Evolutionary conservation across 306 rosid genomes (phyloP).

Genomic region (Carpinus fangiana): DNA sequence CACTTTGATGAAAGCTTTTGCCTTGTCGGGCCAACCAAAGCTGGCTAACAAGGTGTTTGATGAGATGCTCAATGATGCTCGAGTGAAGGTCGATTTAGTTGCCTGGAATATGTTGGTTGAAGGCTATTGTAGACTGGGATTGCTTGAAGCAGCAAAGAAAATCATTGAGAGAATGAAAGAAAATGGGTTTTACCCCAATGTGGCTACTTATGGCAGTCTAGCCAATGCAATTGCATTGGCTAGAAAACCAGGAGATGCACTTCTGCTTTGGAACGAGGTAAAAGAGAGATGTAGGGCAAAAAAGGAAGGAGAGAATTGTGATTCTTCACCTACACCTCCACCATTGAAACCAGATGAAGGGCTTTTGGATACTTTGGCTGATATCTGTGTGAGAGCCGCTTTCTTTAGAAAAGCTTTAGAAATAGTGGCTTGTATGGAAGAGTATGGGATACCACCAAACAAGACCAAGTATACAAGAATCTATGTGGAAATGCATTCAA

Average conservation of each 20-base stretch:
- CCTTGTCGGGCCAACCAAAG: constrained; percentile 86
- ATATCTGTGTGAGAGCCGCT: constrained; percentile 94
- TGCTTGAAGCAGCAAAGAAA: constrained; percentile 78
- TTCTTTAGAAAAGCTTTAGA: constrained; percentile 90
- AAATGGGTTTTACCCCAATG: constrained; percentile 68
- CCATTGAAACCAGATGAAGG: constrained; percentile 89
- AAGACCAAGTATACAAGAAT: constrained; percentile 89
- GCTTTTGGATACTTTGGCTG: constrained; percentile 83
- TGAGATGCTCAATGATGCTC: constrained; percentile 77
- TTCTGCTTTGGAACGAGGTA: constrained; percentile 90
- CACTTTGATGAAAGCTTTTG: constrained; percentile 94
- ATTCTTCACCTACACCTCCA: constrained; percentile 46
- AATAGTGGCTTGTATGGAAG: constrained; percentile 99
- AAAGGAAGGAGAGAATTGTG: constrained; percentile 32
- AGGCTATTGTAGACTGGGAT: constrained; percentile 86
- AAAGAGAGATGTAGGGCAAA: constrained; percentile 71
- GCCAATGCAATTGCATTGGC: constrained; percentile 83
- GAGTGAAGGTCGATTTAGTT: constrained; percentile 74
- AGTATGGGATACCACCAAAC: constrained; percentile 85
- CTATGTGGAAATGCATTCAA: constrained; percentile 99
- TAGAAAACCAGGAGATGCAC: constrained; percentile 95
- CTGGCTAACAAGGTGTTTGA: constrained; percentile 86
- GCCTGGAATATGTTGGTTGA: constrained; percentile 98
- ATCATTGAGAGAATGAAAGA: constrained; percentile 79
- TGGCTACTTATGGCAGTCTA: constrained; percentile 82